phyloP scores from a whole-genome alignment of 768 basidiomycete species.

The Phlebiopsis gigantea region DNA sequence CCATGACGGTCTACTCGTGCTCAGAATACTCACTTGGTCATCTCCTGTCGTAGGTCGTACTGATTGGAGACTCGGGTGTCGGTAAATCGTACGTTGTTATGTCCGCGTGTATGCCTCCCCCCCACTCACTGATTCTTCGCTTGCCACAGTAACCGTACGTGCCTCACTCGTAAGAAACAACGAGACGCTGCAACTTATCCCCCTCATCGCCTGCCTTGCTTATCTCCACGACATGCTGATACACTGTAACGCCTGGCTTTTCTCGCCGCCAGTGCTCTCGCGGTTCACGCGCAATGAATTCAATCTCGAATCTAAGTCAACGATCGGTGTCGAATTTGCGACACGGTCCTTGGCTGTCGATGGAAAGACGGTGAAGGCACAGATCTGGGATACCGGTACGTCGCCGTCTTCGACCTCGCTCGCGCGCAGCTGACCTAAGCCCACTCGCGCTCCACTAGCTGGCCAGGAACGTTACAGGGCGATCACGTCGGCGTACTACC shows the following conservation, averaged over 20 bases:
- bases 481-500: constrained; percentile 99
- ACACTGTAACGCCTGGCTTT: not conserved
- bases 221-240: constrained; percentile 7
- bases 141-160: constrained; percentile 72
- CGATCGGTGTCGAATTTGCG: constrained; percentile 98
- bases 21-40: not conserved
- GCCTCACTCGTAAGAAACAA: not conserved
- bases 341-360: constrained; percentile 95
- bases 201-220: not conserved
- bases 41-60: constrained; percentile 65
- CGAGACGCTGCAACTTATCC: not conserved
- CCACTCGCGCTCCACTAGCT: constrained; percentile 41
- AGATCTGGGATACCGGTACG: constrained; percentile 98
- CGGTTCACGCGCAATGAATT: constrained; percentile 99
- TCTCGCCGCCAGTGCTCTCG: constrained; percentile 75
- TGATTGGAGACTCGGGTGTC: constrained; percentile 98
- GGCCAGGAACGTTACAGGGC: constrained; percentile 97
- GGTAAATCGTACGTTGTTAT: constrained; percentile 89
- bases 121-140: not conserved
- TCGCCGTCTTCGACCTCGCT: constrained; percentile 9
- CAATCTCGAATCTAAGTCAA: constrained; percentile 98
- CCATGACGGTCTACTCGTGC: not conserved
- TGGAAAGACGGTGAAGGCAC: constrained; percentile 94
- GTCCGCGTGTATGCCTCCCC: constrained; percentile 4
- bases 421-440: constrained; percentile 4